Conservation (phyloP, 257 asterid species). For the Solanum peruvianum region DNA sequence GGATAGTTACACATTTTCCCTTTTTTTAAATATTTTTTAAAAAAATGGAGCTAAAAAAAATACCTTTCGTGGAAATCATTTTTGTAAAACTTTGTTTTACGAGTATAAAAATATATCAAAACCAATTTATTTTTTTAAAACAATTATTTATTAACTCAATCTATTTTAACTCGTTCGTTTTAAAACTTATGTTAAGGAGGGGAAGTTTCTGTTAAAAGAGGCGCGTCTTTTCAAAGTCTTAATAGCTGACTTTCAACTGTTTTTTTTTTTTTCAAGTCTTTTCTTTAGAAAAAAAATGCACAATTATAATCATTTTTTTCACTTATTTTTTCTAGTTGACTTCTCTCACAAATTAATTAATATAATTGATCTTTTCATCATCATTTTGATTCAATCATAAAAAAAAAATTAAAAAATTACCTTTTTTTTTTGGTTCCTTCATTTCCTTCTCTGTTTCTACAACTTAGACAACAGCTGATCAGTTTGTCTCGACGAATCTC, state of each 20-base stretch:
- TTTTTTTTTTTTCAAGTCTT: neutral
- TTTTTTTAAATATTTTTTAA: too few relatives aligned
- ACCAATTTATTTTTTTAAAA: too few relatives aligned
- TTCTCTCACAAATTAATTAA: neutral
- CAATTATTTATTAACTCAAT: too few relatives aligned
- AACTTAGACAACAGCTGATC: neutral
- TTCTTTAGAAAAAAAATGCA: neutral
- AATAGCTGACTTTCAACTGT: neutral
- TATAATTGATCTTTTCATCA: neutral
- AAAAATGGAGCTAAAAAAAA: too few relatives aligned
- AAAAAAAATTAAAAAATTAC: neutral
- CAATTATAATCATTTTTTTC: neutral
- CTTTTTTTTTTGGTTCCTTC: neutral
- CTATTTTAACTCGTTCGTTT: too few relatives aligned
- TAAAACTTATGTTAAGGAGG: neutral
- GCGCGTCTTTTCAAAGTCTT: neutral
- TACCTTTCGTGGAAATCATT: too few relatives aligned
- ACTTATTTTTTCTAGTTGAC: neutral
- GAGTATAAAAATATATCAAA: too few relatives aligned
- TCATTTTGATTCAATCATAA: neutral
- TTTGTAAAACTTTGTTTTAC: too few relatives aligned
- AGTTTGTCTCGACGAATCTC: neutral
- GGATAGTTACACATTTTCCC: fast-evolving
- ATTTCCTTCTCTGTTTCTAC: neutral
- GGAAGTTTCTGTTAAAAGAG: neutral